phyloP scores from a whole-genome alignment of 148 eudicot genomes.

The Chenopodium quinoa region DNA sequence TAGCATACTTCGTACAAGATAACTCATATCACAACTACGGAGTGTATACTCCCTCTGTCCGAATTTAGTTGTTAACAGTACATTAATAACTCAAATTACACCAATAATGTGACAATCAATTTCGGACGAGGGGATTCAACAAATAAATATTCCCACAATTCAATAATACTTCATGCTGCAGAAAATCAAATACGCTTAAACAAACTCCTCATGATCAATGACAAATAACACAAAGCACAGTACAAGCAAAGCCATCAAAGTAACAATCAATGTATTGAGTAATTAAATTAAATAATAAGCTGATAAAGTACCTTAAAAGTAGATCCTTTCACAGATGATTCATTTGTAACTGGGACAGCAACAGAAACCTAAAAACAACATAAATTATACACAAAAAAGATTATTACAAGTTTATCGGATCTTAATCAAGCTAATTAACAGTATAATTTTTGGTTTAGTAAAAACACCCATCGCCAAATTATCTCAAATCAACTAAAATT shows the following conservation, averaged over 20 bases:
- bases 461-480: background rate
- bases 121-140: too few relatives aligned
- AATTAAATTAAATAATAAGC: background rate
- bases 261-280: background rate
- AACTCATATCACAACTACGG: background rate
- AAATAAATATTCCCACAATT: background rate
- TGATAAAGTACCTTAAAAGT: slow-evolving; percentile 43
- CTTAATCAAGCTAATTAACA: background rate
- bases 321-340: slow-evolving; percentile 44
- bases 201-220: background rate
- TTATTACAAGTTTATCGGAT: background rate
- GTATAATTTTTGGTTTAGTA: background rate
- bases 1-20: background rate
- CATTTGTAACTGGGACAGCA: slow-evolving; percentile 39
- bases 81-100: background rate
- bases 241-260: background rate
- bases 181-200: background rate
- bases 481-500: background rate
- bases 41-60: background rate
- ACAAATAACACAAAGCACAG: background rate
- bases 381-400: slow-evolving; percentile 2
- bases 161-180: background rate
- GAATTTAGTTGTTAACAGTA: background rate
- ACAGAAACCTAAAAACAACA: slow-evolving; percentile 44
- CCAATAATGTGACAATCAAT: background rate